Conservation (phyloP, 2,329 filamentous ascomycete species). For the Fusarium haematococcum region DNA sequence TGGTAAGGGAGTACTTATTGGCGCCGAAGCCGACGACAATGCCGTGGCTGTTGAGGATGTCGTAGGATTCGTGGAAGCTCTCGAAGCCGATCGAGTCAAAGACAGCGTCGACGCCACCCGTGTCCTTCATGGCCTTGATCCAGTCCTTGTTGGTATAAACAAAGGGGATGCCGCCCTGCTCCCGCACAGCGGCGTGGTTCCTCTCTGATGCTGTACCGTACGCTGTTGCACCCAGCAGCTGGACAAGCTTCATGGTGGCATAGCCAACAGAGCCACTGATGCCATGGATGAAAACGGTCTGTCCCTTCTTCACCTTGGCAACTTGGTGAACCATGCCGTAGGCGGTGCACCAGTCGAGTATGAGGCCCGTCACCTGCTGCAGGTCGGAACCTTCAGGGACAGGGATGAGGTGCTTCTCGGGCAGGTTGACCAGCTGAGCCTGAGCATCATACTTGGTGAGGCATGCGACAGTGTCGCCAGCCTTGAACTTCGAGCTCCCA, state of each 20-base stretch:
- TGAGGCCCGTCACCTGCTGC: background rate
- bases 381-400: background rate
- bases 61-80: background rate
- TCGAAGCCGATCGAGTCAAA: background rate
- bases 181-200: background rate
- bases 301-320: background rate
- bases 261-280: background rate
- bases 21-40: background rate
- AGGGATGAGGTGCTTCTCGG: background rate
- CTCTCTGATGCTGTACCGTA: background rate
- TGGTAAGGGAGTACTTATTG: background rate
- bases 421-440: background rate
- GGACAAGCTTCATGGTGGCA: background rate
- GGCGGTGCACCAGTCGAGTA: background rate
- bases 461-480: background rate
- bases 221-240: background rate
- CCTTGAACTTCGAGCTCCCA: background rate
- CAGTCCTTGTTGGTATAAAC: background rate
- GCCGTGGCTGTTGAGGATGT: background rate
- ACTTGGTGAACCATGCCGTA: background rate
- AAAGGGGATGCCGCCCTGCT: background rate
- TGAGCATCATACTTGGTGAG: background rate
- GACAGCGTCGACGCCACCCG: background rate
- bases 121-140: background rate
- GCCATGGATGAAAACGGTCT: background rate